A percentile compares a stretch with the other conserved stretches of the same genome.
Evolutionary conservation across 2,329 filamentous ascomycete genomes (phyloP).

Genomic region (Colletotrichum abscissum): DNA sequence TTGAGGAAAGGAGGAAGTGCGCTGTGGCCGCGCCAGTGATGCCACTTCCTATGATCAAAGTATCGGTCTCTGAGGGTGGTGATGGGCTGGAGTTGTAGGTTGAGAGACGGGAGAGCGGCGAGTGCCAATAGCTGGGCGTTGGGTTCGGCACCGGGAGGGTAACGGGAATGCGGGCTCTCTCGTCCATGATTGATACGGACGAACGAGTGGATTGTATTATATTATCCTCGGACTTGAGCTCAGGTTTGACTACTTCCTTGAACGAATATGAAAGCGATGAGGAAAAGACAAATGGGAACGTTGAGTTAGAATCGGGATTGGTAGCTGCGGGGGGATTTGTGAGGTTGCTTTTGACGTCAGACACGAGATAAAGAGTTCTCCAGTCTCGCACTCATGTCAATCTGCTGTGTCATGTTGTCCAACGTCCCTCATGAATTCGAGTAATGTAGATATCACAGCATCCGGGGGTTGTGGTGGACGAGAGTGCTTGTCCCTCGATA

Average conservation of each 20-base stretch:
- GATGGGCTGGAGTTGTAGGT: slow-evolving; percentile 28
- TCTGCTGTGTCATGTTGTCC: background rate
- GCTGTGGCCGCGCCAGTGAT: slow-evolving; percentile 61
- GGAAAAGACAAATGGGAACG: background rate
- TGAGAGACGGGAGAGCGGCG: slow-evolving; percentile 51
- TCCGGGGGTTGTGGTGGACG: background rate
- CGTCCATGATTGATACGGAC: slow-evolving; percentile 12
- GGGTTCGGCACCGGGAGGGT: slow-evolving; percentile 52
- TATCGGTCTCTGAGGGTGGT: slow-evolving; percentile 54
- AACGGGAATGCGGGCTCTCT: slow-evolving; percentile 23
- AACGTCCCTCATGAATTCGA: background rate
- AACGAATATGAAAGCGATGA: background rate
- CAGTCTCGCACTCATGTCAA: background rate
- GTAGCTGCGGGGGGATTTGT: background rate
- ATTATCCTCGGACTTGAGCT: background rate
- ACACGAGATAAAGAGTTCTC: background rate
- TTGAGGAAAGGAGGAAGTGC: slow-evolving; percentile 37
- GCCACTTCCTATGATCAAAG: slow-evolving; percentile 66
- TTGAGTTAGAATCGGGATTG: background rate
- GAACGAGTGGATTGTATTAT: background rate
- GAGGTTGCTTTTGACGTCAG: background rate
- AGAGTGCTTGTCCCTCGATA: background rate
- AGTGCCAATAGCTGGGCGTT: slow-evolving; percentile 58
- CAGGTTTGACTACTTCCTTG: background rate
- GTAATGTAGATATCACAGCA: background rate